Evolutionary conservation across 2,329 filamentous ascomycete genomes (phyloP), one percentile per base, ranked within the genome.

Genomic region (Sporothrix globosa): DNA sequence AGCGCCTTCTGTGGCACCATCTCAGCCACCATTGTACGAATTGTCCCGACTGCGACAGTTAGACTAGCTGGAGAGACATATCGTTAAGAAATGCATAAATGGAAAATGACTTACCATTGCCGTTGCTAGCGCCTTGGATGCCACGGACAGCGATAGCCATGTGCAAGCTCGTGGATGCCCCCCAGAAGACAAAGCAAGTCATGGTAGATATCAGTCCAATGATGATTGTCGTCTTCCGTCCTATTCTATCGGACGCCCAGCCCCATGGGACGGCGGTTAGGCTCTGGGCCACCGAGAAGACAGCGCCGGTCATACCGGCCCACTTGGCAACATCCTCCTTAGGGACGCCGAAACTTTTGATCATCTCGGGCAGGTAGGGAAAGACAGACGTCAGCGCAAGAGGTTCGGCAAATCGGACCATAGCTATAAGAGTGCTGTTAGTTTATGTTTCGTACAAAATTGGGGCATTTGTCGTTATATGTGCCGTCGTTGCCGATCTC

Each of bases 11-110:
- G 89, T 0, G 93, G 92, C 1, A 97, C 93, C 85, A 97, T 89
- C 79, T 97, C 95, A 0, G 95, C 95, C 2, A 97, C 93, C 82
- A 96, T 93, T 19, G 93, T 97, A 74, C 94, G 84, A 73, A 97
- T 90, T 73, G 97, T 97, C 1, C 96, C 92, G n/a, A 95, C 90
- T 89, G 46, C 17, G 1, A 6, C 2, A 11, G 13, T 30, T 54
- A 46, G 61, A 54, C 13, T 4, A 34, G 19, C n/a, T 60, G n/a
- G 39, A 34, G 34, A 34, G 34, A 34, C 34, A 4, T 9, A 6
- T 34, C 1, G 34, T 34, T 9, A 6, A 34, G 34, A 34, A 1
- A 34, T 9, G 30, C 5, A 17, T 0, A 7, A 30, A 52, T 17
- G 0, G 17, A 13, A 27, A 34, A 48, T 1, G 5, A 78, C 81